Evolutionary conservation across 1,284 basidiomycete species (phyloP), one percentile per base, ranked within the genome.

Genomic region (Macrocybe sp.): DNA sequence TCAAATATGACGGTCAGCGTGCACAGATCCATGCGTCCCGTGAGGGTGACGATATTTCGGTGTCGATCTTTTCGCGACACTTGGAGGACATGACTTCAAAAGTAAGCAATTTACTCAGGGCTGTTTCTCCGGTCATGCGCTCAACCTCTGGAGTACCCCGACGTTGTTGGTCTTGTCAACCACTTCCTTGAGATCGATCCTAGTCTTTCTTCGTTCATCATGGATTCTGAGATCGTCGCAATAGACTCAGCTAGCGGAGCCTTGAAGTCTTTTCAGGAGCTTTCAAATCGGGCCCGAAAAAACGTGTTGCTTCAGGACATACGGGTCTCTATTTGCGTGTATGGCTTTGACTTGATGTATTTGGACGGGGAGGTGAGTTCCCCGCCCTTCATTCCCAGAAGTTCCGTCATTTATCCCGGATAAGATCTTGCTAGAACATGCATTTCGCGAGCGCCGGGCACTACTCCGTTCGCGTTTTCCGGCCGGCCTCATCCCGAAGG

Each of bases 31-130:
- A 92, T 65, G 82, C 81, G 47, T 61, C 65, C 61, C 73, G 70
- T 64, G 65, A 72, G 52, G 63, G 64, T 44, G 66, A 62, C 35
- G 61, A 64, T 36, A 60, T 75, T 16, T 74, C 68, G 51, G 78
- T 93, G 34, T 78, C 83, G 44, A 73, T 96, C 39, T 97, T 97
- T 68, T 91, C 88, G 48, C 78, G 92, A 31, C 92, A 96, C 69
- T 70, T 97, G 28, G 93, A 96, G 66, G 86, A 94, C 59, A 94
- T 94, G 90, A 94, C 91, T 2, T 80, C 82, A 53, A 92, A 93
- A 71, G 86, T 80, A 59, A 57, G 61, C 45, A 40, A 46, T 37
- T 45, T 47, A 16, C 37, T 36, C 28, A 35, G 22, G 32, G 7
- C 16, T 22, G 4, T 7, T 6, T 32, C 45, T 39, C 28, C 9